Base-by-base conservation (phyloP, 345 rosid genomes). In the Rhizophora mangle region DNA sequence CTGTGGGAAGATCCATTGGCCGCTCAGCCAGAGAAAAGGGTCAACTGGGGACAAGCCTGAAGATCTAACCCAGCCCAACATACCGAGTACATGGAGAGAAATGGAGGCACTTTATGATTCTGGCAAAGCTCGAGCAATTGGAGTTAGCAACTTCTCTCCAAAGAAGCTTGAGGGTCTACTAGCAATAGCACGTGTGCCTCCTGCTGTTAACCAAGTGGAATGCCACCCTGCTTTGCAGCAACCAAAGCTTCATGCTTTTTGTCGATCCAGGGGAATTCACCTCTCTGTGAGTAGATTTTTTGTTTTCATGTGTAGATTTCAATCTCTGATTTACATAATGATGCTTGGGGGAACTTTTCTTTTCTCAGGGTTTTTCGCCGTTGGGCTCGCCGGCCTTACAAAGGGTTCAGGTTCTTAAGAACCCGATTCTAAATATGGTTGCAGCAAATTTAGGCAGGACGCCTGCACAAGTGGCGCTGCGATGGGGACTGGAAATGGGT, bases 401-500 rank as follows among this genome's bases (percentile, higher is more conserved):
- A 15, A 80, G 76, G 70, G 68, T 37, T 20, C 59, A 84, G 60
- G 88, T 86, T 60, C 77, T 84, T 9, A 77, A 84, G 71, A 53
- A 86, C 58, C 75, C 73, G 0, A 24, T 82, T 52, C 68, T 84
- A 0, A 21, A 51, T 1, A 74, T 52, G 75, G 88, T 82, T 71
- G 88, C 85, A 11, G 79, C 84, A 62, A 75, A 82, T 67, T 71
- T 79, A 34, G 79, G 88, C 54, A 86, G 51, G 69, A 67, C 80
- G 29, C 80, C 84, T 0, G 88, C 90, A 47, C 86, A 86, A 75
- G 84, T 84, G 31, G 84, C 85, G 55, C 79, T 84, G 1, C 88
- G 84, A 2, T 86, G 90, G 90, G 90, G 84, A 31, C 73, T 82
- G 31, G 85, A 84, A 72, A 77, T 67, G 77, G 86, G 86, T 64